phyloP scores from a whole-genome alignment of 495 filamentous ascomycete species.

The Aspergillus hancockii region DNA sequence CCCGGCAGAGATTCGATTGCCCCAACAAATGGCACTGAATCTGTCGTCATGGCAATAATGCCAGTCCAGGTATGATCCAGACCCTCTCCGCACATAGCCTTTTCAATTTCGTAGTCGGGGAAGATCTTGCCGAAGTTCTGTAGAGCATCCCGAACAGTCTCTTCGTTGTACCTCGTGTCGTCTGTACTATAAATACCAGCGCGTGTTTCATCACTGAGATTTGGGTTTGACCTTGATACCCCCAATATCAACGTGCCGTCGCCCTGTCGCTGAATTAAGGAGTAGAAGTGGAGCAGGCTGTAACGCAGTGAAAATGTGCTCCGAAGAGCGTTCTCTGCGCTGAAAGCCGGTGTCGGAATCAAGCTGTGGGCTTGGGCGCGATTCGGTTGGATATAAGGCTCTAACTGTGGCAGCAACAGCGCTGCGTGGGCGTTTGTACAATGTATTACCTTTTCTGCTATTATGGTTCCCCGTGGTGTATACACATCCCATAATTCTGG shows the following conservation, averaged over 20 bases:
- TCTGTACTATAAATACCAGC: constrained; percentile 26
- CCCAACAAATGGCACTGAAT: constrained; percentile 35
- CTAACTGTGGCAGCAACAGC: constrained; percentile 26
- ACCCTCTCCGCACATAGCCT: constrained; percentile 27
- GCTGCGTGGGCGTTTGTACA: constrained; percentile 38
- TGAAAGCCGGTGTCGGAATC: constrained; percentile 23
- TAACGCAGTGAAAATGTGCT: constrained; percentile 33
- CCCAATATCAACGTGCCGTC: constrained; percentile 34
- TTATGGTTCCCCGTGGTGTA: constrained; percentile 23
- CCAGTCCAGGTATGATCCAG: constrained; percentile 36
- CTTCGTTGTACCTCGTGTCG: constrained; percentile 27
- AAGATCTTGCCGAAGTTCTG: constrained; percentile 25
- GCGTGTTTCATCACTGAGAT: constrained; percentile 17
- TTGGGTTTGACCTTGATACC: constrained; percentile 16
- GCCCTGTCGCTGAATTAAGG: constrained; percentile 26
- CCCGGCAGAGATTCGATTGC: constrained; percentile 27
- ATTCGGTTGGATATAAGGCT: constrained; percentile 27
- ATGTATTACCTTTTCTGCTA: constrained; percentile 28
- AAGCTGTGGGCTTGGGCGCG: constrained; percentile 34
- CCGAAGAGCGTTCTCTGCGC: constrained; percentile 17
- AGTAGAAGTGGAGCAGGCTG: constrained; percentile 35
- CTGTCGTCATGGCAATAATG: constrained; percentile 36
- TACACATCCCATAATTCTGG: constrained; percentile 24
- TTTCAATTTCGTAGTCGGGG: constrained; percentile 8
- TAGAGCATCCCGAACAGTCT: constrained; percentile 30